phyloP scores from a whole-genome alignment of 345 rosid species.

The Corchorus olitorius region DNA sequence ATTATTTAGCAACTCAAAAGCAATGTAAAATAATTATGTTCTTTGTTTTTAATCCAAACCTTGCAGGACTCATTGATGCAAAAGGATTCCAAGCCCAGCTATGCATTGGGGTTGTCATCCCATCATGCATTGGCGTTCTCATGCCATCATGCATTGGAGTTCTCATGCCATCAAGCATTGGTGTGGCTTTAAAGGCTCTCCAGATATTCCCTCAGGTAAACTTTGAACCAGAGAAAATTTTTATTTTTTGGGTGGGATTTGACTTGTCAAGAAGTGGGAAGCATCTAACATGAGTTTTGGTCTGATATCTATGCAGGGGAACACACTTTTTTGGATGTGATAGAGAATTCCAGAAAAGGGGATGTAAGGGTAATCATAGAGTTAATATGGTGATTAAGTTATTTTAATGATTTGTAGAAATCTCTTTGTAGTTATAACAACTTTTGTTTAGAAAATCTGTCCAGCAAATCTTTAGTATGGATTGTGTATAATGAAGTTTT shows the following conservation, averaged over 20 bases:
- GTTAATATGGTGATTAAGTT: too few species aligned
- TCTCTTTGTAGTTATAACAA: too few species aligned
- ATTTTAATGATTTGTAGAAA: too few species aligned
- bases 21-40: background rate
- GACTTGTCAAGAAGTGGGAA: too few species aligned
- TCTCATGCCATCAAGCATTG: background rate
- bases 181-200: background rate
- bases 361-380: constrained; percentile 11
- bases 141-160: constrained; percentile 3
- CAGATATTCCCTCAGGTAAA: too few species aligned
- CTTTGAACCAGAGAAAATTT: too few species aligned
- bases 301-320: constrained; percentile 4
- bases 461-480: too few species aligned
- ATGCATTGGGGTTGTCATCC: background rate
- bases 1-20: background rate
- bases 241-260: too few species aligned
- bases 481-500: too few species aligned
- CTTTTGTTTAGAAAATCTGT: too few species aligned
- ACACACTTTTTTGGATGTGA: constrained; percentile 16
- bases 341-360: constrained; percentile 12
- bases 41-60: background rate
- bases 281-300: too few species aligned
- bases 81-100: background rate
- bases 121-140: too few species aligned
- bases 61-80: background rate